Evolutionary conservation across 2,329 filamentous ascomycete species (phyloP).

Genomic region (Colletotrichum neosansevieriae): DNA sequence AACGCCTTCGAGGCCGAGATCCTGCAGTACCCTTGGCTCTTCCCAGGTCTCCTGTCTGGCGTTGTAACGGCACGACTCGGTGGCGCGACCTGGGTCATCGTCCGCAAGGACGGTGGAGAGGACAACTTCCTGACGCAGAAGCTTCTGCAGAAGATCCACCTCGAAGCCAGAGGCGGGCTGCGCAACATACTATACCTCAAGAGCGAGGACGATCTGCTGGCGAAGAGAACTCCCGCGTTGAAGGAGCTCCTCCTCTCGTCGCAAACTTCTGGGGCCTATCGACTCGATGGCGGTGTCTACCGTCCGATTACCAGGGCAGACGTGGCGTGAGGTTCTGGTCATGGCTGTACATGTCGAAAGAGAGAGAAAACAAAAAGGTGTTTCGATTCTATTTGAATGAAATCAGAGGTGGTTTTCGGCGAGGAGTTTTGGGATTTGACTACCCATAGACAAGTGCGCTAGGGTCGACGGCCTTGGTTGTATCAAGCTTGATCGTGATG

Average conservation of each 20-base stretch:
- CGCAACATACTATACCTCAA: conserved; percentile 44
- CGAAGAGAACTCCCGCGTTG: conserved; percentile 43
- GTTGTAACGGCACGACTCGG: conserved; percentile 83
- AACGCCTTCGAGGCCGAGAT: conserved; percentile 92
- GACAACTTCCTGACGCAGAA: conserved; percentile 32
- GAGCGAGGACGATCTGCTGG: conserved; percentile 41
- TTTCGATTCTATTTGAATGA: background rate
- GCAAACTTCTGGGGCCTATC: conserved; percentile 41
- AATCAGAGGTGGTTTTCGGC: background rate
- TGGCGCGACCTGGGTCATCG: conserved; percentile 56
- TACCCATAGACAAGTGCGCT: background rate
- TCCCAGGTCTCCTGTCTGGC: conserved; percentile 80
- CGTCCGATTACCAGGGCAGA: conserved; percentile 41
- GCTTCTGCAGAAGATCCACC: conserved; percentile 41
- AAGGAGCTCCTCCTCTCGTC: conserved; percentile 38
- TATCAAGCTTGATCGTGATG: conserved; percentile 6
- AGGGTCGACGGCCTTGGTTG: background rate
- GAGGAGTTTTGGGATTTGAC: conserved; percentile 17
- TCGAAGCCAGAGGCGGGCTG: conserved; percentile 46
- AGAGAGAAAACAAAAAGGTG: too few species aligned
- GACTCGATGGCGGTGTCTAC: conserved; percentile 42
- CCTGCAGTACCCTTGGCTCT: conserved; percentile 92
- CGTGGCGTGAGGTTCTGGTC: conserved; percentile 18
- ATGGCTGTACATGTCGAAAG: background rate
- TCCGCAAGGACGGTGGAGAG: conserved; percentile 36